phyloP scores from a whole-genome alignment of 441 rosid species.

The Metrosideros polymorpha region DNA sequence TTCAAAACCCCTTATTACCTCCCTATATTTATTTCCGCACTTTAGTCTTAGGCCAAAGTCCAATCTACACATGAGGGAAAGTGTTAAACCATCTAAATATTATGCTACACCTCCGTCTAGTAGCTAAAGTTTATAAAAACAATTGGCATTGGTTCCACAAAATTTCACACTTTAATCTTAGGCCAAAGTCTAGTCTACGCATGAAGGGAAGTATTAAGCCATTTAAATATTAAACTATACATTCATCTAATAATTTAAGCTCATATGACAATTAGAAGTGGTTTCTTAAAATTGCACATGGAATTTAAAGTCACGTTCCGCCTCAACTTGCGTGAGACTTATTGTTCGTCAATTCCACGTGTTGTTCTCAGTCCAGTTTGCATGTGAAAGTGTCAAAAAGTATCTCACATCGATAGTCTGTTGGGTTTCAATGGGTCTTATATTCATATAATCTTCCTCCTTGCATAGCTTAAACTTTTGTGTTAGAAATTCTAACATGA shows the following conservation, averaged over 20 bases:
- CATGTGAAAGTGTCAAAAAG: not conserved
- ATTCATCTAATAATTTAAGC: not conserved
- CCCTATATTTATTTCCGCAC: not conserved
- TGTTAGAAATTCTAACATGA: not conserved
- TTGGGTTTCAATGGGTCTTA: not conserved
- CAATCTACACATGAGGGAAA: not conserved
- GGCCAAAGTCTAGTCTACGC: not conserved
- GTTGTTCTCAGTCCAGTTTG: not conserved
- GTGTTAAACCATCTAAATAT: too few relatives aligned
- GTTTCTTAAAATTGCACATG: not conserved
- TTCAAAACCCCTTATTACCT: not conserved
- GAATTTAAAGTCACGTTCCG: not conserved
- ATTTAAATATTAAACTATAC: not conserved
- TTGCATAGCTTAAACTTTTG: not conserved
- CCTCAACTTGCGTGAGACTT: not conserved
- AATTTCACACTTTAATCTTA: not conserved
- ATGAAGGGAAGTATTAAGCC: not conserved
- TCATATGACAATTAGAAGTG: not conserved
- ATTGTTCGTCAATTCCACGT: not conserved
- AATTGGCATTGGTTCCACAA: not conserved
- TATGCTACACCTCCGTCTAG: too few relatives aligned
- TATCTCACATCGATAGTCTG: not conserved
- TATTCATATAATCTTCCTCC: not conserved
- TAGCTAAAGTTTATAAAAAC: too few relatives aligned
- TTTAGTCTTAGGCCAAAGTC: not conserved